phyloP scores from a whole-genome alignment of 2,329 filamentous ascomycete genomes.

The Trichoderma polysporum region DNA sequence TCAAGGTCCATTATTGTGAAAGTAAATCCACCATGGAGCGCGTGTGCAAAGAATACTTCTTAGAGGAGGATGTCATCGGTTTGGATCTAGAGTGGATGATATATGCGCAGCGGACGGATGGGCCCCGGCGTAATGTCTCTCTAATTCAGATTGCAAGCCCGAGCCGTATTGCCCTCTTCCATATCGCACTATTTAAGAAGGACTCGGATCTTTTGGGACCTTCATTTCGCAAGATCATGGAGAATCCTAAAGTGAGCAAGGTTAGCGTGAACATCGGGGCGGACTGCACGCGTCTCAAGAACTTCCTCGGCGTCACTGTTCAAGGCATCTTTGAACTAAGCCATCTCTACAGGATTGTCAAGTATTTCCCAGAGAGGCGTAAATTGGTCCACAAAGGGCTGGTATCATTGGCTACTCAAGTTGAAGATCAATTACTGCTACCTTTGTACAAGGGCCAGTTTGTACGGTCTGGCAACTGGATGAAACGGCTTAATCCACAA shows the following conservation, averaged over 20 bases:
- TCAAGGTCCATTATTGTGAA: constrained; percentile 76
- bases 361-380: constrained; percentile 54
- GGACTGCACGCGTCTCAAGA: constrained; percentile 67
- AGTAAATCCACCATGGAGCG: constrained; percentile 65
- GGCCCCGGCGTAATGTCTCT: constrained; percentile 68
- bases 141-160: constrained; percentile 80
- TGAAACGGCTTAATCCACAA: constrained; percentile 54
- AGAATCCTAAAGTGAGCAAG: constrained; percentile 68
- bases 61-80: constrained; percentile 69
- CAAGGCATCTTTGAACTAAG: constrained; percentile 76
- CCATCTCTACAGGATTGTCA: constrained; percentile 77
- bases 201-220: constrained; percentile 65
- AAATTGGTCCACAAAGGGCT: constrained; percentile 63
- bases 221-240: constrained; percentile 68
- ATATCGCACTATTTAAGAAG: constrained; percentile 64
- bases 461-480: constrained; percentile 77
- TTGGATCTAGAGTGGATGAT: constrained; percentile 86
- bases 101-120: constrained; percentile 45
- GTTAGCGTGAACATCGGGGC: constrained; percentile 73
- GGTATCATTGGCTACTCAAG: constrained; percentile 67
- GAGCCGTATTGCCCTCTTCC: constrained; percentile 76
- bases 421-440: constrained; percentile 67
- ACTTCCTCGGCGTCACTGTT: constrained; percentile 63
- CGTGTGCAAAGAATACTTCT: constrained; percentile 63
- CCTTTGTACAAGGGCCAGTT: constrained; percentile 71